These are phyloP conservation scores for Coemansia javaensis DNA, from an alignment of 192 early-diverging fungal genomes.

Conservation along the genomic window DNA sequence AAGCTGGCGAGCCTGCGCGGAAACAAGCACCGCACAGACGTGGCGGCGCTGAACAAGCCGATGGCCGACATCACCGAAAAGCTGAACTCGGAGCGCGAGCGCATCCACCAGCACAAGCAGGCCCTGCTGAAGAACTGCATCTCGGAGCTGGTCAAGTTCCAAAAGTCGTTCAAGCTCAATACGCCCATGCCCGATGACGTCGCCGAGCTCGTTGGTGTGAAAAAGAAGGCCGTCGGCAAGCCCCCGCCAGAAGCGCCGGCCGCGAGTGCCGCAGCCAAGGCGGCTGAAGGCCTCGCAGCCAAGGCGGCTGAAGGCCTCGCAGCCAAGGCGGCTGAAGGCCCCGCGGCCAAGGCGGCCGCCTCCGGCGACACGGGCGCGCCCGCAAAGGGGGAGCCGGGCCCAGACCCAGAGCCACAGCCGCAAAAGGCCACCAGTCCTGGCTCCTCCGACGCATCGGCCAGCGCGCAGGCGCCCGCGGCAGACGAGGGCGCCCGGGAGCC, in stretches of 20 bases:
- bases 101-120: constrained; percentile 70
- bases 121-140: constrained; percentile 67
- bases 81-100: constrained; percentile 70
- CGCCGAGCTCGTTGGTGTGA: constrained; percentile 66
- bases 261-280: not conserved
- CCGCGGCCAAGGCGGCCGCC: no score
- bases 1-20: constrained; percentile 48
- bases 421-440: no score
- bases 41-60: constrained; percentile 49
- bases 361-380: not conserved
- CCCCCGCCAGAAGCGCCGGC: constrained; percentile 4
- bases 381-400: no score
- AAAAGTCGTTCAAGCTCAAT: constrained; percentile 72
- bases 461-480: no score
- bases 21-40: constrained; percentile 49
- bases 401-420: no score
- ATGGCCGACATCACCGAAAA: constrained; percentile 55
- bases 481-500: no score
- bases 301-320: not conserved
- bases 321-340: not conserved
- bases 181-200: constrained; percentile 79
- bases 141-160: constrained; percentile 77
- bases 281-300: not conserved
- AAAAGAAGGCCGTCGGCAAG: constrained; percentile 27
- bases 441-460: no score